Percentiles rank a stretch among this genome's conserved stretches.
Evolutionary conservation across 192 early-diverging fungal genomes (phyloP).

Genomic region (Funneliformis mosseae): DNA sequence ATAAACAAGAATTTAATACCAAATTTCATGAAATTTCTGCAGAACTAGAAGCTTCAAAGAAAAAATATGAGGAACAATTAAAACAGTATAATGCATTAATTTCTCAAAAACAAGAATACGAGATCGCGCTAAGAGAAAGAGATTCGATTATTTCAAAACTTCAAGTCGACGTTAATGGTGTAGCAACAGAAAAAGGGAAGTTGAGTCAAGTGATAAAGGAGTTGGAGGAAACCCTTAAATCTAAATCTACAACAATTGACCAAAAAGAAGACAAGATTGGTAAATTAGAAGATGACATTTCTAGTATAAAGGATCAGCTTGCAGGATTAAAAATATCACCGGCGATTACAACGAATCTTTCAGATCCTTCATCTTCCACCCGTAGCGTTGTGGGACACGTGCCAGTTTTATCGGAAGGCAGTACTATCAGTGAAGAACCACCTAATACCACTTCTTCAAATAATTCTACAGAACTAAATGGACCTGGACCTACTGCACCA

Average conservation of each 20-base stretch:
- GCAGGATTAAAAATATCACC: conserved; percentile 13
- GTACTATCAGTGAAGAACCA: not conserved
- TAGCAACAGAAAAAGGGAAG: conserved; percentile 32
- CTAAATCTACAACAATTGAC: conserved; percentile 30
- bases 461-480: not conserved
- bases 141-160: conserved; percentile 31
- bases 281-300: conserved; percentile 32
- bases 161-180: conserved; percentile 27
- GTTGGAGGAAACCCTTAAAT: conserved; percentile 31
- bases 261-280: conserved; percentile 33
- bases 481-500: not conserved
- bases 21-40: conserved; percentile 12
- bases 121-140: conserved; percentile 16
- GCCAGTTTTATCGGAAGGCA: not conserved
- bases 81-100: conserved; percentile 15
- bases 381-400: not conserved
- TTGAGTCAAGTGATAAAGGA: conserved; percentile 31
- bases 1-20: conserved; percentile 5
- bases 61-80: conserved; percentile 29
- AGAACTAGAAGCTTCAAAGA: conserved; percentile 1
- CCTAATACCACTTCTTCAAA: not conserved
- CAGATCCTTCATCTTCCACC: not conserved
- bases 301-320: conserved; percentile 32
- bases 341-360: not conserved
- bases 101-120: conserved; percentile 28